Percentiles rank a stretch among this genome's conserved stretches.
phyloP scores from a whole-genome alignment of 2,329 filamentous ascomycete species.

The Aspergillus quadrilineatus region DNA sequence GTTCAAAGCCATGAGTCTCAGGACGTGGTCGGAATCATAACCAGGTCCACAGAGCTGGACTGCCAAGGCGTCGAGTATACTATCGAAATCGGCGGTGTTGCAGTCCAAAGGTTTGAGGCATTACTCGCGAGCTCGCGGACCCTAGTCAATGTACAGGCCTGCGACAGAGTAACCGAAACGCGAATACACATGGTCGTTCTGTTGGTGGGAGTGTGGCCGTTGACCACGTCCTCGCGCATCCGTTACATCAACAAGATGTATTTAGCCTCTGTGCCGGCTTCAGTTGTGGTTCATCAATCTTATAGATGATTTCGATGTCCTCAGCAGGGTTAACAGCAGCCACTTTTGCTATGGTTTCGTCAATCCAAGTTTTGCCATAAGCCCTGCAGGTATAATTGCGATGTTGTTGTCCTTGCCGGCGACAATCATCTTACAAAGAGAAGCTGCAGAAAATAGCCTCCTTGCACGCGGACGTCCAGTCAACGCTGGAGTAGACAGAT shows the following conservation, averaged over 20 bases:
- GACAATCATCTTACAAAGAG: background rate
- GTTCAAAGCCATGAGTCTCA: too few species aligned
- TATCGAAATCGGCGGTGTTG: too few species aligned
- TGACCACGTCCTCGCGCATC: background rate
- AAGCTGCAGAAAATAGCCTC: background rate
- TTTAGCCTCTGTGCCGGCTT: background rate
- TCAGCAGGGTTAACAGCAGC: background rate
- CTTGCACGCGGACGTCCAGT: background rate
- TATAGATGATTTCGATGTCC: background rate
- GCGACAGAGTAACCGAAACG: background rate
- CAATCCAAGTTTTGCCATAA: background rate
- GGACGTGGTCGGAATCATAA: too few species aligned
- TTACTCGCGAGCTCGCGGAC: too few species aligned
- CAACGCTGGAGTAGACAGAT: background rate
- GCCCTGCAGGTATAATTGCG: background rate
- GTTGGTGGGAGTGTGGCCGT: background rate
- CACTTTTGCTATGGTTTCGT: background rate
- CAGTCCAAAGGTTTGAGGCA: too few species aligned
- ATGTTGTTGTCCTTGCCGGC: background rate
- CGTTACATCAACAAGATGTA: background rate
- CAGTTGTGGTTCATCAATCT: background rate
- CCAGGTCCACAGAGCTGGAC: too few species aligned
- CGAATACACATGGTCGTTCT: background rate
- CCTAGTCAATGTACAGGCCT: too few species aligned
- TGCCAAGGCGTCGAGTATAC: too few species aligned